phyloP scores from a whole-genome alignment of 1,284 basidiomycete species.

The Leucoagaricus sp. region DNA sequence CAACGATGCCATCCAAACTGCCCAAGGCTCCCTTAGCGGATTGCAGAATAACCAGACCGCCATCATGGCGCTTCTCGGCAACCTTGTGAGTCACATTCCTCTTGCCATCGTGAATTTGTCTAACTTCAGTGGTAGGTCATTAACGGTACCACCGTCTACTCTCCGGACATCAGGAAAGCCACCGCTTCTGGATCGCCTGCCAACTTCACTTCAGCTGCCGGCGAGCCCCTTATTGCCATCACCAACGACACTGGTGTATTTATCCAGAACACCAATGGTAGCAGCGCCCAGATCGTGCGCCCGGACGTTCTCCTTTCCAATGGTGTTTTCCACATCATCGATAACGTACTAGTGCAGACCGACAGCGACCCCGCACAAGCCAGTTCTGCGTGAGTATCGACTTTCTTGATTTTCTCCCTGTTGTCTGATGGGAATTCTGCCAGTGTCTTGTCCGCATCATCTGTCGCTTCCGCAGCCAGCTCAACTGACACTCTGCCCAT shows the following conservation, averaged over 20 bases:
- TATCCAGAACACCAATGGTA: constrained; percentile 50
- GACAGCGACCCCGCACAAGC: constrained; percentile 51
- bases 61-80: constrained; percentile 49
- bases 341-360: constrained; percentile 61
- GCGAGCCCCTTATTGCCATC: constrained; percentile 54
- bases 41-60: constrained; percentile 49
- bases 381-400: constrained; percentile 50
- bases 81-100: constrained; percentile 52
- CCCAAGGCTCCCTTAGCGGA: constrained; percentile 30
- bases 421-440: not conserved
- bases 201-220: constrained; percentile 58
- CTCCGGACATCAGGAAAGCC: constrained; percentile 26
- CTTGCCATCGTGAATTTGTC: not conserved
- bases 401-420: not conserved
- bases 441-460: constrained; percentile 24
- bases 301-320: constrained; percentile 69
- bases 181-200: constrained; percentile 20
- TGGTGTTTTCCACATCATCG: constrained; percentile 75
- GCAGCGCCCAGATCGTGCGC: constrained; percentile 50
- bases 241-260: constrained; percentile 64
- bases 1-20: constrained; percentile 47
- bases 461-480: constrained; percentile 21
- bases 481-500: constrained; percentile 27
- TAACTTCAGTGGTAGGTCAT: constrained; percentile 45
- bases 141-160: constrained; percentile 72